phyloP scores from a whole-genome alignment of 805 yeast species.

The Yarrowia deformans region DNA sequence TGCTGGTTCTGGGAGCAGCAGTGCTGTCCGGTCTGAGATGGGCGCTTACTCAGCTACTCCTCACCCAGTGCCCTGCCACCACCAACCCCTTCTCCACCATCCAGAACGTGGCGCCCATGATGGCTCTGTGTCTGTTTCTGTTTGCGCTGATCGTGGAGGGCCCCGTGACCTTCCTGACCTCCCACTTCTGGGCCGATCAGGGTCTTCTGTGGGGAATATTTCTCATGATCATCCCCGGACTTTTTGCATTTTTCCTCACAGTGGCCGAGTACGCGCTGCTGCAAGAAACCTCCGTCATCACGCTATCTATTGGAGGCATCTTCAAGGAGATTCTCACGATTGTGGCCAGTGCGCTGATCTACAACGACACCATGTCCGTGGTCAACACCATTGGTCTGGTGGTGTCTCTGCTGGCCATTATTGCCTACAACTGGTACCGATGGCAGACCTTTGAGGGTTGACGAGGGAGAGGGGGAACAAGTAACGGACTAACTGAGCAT shows the following conservation, averaged over 20 bases:
- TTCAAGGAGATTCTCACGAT: conserved; percentile 92
- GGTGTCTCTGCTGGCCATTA: conserved; percentile 77
- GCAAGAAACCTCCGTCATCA: conserved; percentile 80
- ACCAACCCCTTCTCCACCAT: conserved; percentile 81
- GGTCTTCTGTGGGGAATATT: conserved; percentile 64
- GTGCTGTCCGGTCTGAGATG: conserved; percentile 89
- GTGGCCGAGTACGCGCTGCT: conserved; percentile 79
- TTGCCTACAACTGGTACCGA: conserved; percentile 71
- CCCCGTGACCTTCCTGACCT: conserved; percentile 57
- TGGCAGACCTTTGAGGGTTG: conserved; percentile 35
- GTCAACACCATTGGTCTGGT: conserved; percentile 76
- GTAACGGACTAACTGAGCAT: conserved; percentile 22
- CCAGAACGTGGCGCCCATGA: conserved; percentile 81
- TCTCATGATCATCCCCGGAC: conserved; percentile 78
- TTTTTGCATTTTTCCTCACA: conserved; percentile 89
- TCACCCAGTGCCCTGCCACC: conserved; percentile 61
- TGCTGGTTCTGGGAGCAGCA: conserved; percentile 77
- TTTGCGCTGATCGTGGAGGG: conserved; percentile 79
- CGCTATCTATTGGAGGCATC: conserved; percentile 89
- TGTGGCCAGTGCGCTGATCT: conserved; percentile 67
- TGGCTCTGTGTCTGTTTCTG: conserved; percentile 67
- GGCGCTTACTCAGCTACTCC: conserved; percentile 88
- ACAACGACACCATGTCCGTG: conserved; percentile 73
- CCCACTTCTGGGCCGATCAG: conserved; percentile 70
- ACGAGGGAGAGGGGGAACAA: neutral